phyloP scores from a whole-genome alignment of 257 asterid genomes.

The Solanum peruvianum region DNA sequence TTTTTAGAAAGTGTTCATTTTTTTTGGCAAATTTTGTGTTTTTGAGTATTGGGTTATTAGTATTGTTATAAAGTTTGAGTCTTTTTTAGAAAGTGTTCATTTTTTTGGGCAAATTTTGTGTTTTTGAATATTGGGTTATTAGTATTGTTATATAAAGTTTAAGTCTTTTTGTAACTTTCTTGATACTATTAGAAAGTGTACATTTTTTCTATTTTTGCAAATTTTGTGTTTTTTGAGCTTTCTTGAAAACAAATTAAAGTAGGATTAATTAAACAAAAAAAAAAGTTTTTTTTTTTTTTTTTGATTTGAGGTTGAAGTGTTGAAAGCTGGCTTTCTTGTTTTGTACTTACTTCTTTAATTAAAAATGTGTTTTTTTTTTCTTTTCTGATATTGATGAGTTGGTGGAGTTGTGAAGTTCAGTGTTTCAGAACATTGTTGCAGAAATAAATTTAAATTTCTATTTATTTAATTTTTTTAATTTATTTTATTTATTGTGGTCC shows the following conservation, averaged over 20 bases:
- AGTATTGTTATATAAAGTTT: not conserved
- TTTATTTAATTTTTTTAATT: not conserved
- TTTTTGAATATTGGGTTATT: not conserved
- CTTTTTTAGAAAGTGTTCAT: not conserved
- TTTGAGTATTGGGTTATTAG: not conserved
- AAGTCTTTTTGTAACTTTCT: not conserved
- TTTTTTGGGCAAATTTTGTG: not conserved
- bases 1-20: not conserved
- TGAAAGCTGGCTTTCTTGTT: not conserved
- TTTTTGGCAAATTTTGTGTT: not conserved
- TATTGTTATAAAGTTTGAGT: not conserved
- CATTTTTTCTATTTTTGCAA: not conserved
- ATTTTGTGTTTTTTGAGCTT: not conserved
- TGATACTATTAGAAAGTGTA: not conserved
- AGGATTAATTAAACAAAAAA: not conserved
- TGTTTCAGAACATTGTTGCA: not conserved
- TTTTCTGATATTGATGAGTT: not conserved
- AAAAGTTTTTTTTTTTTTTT: fast-evolving
- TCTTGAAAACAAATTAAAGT: not conserved
- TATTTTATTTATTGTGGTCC: not conserved
- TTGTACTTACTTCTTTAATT: not conserved
- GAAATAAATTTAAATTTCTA: too few relatives aligned
- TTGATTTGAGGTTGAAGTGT: not conserved
- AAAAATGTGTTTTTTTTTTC: not conserved
- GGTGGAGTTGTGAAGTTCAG: not conserved